Conservation (phyloP, 2,329 filamentous ascomycete genomes). For the Colletotrichum plurivorum region DNA sequence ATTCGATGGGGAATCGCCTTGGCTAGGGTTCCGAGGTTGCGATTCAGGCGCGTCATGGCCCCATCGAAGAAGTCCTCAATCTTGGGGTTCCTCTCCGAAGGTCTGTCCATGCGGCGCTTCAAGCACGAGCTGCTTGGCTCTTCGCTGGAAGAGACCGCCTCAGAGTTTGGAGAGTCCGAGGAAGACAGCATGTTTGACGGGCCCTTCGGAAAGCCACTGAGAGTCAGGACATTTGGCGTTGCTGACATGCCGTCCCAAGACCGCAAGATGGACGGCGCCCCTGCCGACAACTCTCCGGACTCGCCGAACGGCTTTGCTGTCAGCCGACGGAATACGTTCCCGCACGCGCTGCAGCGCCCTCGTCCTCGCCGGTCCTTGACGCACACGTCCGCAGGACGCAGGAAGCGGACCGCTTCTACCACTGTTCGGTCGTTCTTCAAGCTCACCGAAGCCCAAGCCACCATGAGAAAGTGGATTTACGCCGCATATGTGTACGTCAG, state of each 20-base stretch:
- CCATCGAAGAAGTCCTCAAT: slow-evolving; percentile 52
- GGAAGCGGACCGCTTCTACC: slow-evolving; percentile 75
- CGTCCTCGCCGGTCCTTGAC: slow-evolving; percentile 56
- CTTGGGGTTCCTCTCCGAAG: slow-evolving; percentile 56
- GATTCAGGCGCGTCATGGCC: slow-evolving; percentile 74
- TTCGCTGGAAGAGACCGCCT: slow-evolving; percentile 49
- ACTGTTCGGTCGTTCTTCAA: slow-evolving; percentile 82
- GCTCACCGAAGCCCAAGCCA: slow-evolving; percentile 84
- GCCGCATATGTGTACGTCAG: slow-evolving; percentile 82
- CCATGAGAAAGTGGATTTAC: slow-evolving; percentile 85
- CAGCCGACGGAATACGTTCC: slow-evolving; percentile 66
- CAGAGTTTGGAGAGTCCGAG: slow-evolving; percentile 48
- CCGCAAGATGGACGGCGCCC: slow-evolving; percentile 9
- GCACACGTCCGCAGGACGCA: slow-evolving; percentile 74
- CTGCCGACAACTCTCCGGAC: slow-evolving; percentile 37
- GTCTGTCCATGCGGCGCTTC: slow-evolving; percentile 63
- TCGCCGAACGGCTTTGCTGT: slow-evolving; percentile 43
- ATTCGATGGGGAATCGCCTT: slow-evolving; percentile 88
- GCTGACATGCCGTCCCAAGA: slow-evolving; percentile 30
- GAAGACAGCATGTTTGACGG: slow-evolving; percentile 43
- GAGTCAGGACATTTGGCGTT: slow-evolving; percentile 50
- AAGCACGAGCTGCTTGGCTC: slow-evolving; percentile 55
- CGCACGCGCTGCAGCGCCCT: slow-evolving; percentile 53
- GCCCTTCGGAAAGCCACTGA: slow-evolving; percentile 22
- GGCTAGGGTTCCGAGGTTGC: slow-evolving; percentile 92